Evolutionary conservation across 306 rosid species (phyloP), one percentile per base, ranked within the genome.

Genomic region (Fragaria iinumae): DNA sequence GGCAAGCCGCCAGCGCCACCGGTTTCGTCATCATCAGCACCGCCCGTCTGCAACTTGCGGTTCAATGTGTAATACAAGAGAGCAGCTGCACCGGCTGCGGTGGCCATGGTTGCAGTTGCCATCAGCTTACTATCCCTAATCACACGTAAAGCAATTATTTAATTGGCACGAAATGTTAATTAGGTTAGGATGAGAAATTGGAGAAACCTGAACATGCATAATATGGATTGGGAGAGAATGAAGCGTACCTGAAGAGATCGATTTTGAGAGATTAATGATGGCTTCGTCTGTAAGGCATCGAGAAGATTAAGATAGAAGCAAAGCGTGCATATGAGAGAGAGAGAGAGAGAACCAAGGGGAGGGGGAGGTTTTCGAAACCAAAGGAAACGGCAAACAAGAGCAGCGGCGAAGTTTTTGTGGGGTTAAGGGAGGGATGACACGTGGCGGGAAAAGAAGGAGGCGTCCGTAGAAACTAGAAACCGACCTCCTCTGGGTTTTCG

Each of bases 61-160:
- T 90, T 95, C 77, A 95, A 71, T n/a, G 95, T 92, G 72, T 92
- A 95, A 83, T 89, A 92, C 67, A 95, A 77, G 10, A 95, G 88
- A 70, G 98, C 98, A 81, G 96, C 97, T 79, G 97, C 97, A 73
- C 97, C 98, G 25, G 96, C 97, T 70, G 98, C 96, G 75, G 98
- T 95, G 44, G 98, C 97, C 97, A 95, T 86, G 71, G 96, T 95
- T 79, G 97, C 96, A 83, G 98, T 89, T 86, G 98, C 95, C 97
- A 95, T 95, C 74, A 89, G 63, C 76, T 76, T 57, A 49, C 76
- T 72, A 52, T 78, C 86, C 91, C 88, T 87, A 74, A 29, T 17
- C 60, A 27, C 80, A 83, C 44, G n/a, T n/a, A n/a, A n/a, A n/a
- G n/a, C n/a, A n/a, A n/a, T n/a, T n/a, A n/a, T n/a, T n/a, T n/a